A percentile compares a stretch with the other conserved stretches of the same genome.
Evolutionary conservation across 2,329 filamentous ascomycete genomes (phyloP).

Genomic region (Colletotrichum cordylinicola): DNA sequence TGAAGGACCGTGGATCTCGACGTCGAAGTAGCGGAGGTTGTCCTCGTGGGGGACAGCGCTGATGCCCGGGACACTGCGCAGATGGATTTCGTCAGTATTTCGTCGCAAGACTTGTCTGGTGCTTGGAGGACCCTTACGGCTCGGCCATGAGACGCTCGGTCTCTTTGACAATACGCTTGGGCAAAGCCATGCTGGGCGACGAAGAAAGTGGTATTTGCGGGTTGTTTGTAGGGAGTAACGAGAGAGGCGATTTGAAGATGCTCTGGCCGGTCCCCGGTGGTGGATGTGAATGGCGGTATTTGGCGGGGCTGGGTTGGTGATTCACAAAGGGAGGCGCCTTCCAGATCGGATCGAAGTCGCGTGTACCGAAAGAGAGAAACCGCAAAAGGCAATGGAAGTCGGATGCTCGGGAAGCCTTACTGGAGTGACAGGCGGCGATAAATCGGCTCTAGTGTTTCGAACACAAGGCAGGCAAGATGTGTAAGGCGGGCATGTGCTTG

Average conservation of each 20-base stretch:
- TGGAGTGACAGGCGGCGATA: not conserved
- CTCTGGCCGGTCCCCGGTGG: not conserved
- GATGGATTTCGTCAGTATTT: not conserved
- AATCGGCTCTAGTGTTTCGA: slow-evolving; percentile 16
- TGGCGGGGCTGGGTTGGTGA: slow-evolving; percentile 16
- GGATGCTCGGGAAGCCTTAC: slow-evolving; percentile 2
- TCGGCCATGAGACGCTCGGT: slow-evolving; percentile 96
- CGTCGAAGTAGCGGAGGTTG: slow-evolving; percentile 97
- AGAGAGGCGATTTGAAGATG: not conserved
- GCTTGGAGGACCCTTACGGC: slow-evolving; percentile 69
- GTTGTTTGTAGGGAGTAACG: not conserved
- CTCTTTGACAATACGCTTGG: slow-evolving; percentile 98
- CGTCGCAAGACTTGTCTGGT: not conserved
- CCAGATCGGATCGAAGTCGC: not conserved
- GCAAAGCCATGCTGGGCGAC: slow-evolving; percentile 68
- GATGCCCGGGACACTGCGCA: slow-evolving; percentile 86
- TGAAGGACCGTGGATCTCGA: slow-evolving; percentile 90
- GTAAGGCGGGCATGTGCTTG: slow-evolving; percentile 15
- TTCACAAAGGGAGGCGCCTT: not conserved
- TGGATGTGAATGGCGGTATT: not conserved
- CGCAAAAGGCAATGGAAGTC: not conserved
- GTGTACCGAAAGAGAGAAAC: not conserved
- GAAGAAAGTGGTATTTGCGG: not conserved
- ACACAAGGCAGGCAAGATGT: not conserved
- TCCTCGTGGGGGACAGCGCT: slow-evolving; percentile 95